Evolutionary conservation across 306 rosid genomes (phyloP), one percentile per base, ranked within the genome.

Genomic region (Cucurbita maxima): DNA sequence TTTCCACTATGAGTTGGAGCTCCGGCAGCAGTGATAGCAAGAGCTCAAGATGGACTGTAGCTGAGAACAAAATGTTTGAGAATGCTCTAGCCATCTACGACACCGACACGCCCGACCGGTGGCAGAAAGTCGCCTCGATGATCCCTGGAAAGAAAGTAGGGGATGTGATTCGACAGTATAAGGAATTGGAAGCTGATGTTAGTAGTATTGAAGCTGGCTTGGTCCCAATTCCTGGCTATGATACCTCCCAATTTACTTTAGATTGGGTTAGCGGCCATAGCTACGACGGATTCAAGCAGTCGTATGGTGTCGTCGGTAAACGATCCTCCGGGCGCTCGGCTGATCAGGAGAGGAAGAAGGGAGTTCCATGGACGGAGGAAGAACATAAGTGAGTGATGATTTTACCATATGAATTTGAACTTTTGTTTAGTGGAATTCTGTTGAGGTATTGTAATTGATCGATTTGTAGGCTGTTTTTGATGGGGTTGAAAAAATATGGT

Each of bases 31-130:
- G 34, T 30, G 85, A 88, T 25, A 75, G 61, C 74, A 85, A 64
- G 69, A 75, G 74, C 70, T 40, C 83, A 15, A 87, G 76, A 75
- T 93, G 98, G 98, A 93, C 97, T 12, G 77, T 77, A 1, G 89
- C 84, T 3, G 98, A 94, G 89, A 94, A 94, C 88, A 94, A 94
- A 48, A 10, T 82, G 57, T 94, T 94, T 59, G 99, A 94, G 51
- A 91, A 91, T 79, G 97, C 99, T 54, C 86, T 94, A 58, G 99
- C 99, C 0, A 76, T 91, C 63, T 78, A 75, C 75, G 97, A 89
- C 34, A 85, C 83, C 77, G 96, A 94, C 36, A 81, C 88, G 2
- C 92, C 95, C 10, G 99, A 94, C 50, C 76, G 96, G 80, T 94
- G 97, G 99, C 80, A 78, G 43, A 83, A 81, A 62, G 97, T 95